Percentiles rank a stretch among this genome's conserved stretches.
Conservation (phyloP, 768 basidiomycete genomes). For the Hericium erinaceus region DNA sequence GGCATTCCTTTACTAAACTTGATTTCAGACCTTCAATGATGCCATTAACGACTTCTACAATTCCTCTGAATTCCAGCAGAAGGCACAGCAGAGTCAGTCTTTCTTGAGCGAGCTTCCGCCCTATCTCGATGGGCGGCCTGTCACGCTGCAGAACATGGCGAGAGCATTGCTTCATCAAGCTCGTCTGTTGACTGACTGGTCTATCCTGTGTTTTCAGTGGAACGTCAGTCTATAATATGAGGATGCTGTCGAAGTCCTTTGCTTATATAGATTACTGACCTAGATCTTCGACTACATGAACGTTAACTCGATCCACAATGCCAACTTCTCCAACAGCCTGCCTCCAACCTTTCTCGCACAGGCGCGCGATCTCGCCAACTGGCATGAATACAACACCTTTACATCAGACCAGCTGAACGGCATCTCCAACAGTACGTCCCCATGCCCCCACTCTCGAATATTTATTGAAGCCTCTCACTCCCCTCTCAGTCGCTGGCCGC, state of each 20-base stretch:
- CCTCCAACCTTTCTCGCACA: conserved; percentile 43
- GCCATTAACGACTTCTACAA: conserved; percentile 44
- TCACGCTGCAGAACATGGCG: conserved; percentile 52
- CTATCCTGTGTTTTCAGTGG: conserved; percentile 24
- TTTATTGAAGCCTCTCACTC: neutral
- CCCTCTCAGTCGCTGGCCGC: conserved; percentile 49
- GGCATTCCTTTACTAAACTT: neutral
- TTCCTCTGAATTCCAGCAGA: conserved; percentile 41
- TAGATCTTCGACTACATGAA: conserved; percentile 71
- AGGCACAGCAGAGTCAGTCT: conserved; percentile 30
- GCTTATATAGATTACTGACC: neutral
- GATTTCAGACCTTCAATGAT: conserved; percentile 14
- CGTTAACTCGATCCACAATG: conserved; percentile 60
- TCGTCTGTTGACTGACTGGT: neutral
- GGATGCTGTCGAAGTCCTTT: too few relatives aligned
- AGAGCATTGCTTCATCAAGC: conserved; percentile 11
- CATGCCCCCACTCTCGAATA: neutral
- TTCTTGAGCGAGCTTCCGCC: conserved; percentile 43
- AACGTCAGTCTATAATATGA: conserved; percentile 27
- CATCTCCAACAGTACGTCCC: conserved; percentile 52
- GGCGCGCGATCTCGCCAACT: conserved; percentile 56
- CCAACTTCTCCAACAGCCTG: conserved; percentile 36
- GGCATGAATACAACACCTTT: conserved; percentile 66
- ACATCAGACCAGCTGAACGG: conserved; percentile 38
- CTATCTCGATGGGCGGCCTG: conserved; percentile 45